phyloP scores from a whole-genome alignment of 1,284 basidiomycete genomes.

The Fomes fomentarius region DNA sequence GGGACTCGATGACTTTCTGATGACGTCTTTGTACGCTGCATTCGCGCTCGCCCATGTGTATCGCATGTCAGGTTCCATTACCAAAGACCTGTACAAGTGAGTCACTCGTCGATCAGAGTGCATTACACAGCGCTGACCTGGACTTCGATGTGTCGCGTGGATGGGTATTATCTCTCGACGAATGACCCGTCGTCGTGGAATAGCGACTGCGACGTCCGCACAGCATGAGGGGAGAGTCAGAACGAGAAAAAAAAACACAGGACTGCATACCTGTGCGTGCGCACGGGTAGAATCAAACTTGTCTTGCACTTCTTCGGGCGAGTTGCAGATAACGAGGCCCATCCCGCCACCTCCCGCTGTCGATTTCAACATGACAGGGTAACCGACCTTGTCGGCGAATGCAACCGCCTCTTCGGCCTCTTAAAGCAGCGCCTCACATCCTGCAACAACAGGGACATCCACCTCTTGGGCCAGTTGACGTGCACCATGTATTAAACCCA shows the following conservation, averaged over 20 bases:
- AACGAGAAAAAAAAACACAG: not conserved
- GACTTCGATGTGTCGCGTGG: constrained; percentile 67
- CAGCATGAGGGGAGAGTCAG: not conserved
- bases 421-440: constrained; percentile 45
- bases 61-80: constrained; percentile 57
- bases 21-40: constrained; percentile 73
- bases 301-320: constrained; percentile 43
- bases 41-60: constrained; percentile 75
- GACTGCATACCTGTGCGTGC: constrained; percentile 47
- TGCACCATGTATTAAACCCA: constrained; percentile 72
- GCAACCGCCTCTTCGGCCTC: constrained; percentile 47
- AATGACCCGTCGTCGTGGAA: constrained; percentile 63
- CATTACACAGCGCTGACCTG: constrained; percentile 45
- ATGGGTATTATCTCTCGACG: constrained; percentile 61
- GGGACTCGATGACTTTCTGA: constrained; percentile 75
- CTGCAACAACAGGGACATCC: constrained; percentile 57
- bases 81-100: constrained; percentile 57
- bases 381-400: constrained; percentile 51
- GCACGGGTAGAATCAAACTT: constrained; percentile 43
- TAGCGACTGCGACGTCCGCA: constrained; percentile 38
- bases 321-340: constrained; percentile 63
- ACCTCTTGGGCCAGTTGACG: constrained; percentile 51
- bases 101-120: not conserved
- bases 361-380: constrained; percentile 71
- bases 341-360: constrained; percentile 76